phyloP scores from a whole-genome alignment of 371 early-diverging fungal genomes.

The Rhizopus delemar region DNA sequence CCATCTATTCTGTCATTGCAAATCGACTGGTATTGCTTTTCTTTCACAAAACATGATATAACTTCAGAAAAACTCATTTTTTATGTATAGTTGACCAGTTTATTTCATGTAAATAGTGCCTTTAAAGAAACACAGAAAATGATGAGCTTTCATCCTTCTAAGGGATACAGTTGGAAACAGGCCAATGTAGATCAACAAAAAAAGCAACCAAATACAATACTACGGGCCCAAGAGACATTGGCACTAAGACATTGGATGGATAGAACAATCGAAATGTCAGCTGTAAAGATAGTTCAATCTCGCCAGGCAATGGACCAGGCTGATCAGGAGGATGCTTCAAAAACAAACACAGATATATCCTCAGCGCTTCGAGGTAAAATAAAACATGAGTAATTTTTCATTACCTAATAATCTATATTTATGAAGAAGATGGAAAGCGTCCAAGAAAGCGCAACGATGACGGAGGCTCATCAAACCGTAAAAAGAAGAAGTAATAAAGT shows the following conservation, averaged over 20 bases:
- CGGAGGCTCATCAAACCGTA: neutral
- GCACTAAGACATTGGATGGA: conserved; percentile 49
- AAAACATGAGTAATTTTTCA: neutral
- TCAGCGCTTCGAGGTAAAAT: conserved; percentile 15
- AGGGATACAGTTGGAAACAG: conserved; percentile 76
- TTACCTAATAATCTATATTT: neutral
- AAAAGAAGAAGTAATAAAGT: conserved; percentile 4
- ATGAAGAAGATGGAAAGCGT: conserved; percentile 29
- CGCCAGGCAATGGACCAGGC: conserved; percentile 27
- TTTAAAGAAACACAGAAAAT: conserved; percentile 67
- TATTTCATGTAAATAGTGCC: conserved; percentile 69
- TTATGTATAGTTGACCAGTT: conserved; percentile 59
- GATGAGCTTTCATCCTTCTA: conserved; percentile 74
- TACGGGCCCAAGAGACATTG: conserved; percentile 49
- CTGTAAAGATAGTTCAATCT: conserved; percentile 31
- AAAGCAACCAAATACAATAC: conserved; percentile 18
- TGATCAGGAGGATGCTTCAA: conserved; percentile 2
- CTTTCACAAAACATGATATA: neutral
- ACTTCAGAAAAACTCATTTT: neutral
- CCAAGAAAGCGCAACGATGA: conserved; percentile 21
- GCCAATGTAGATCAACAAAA: conserved; percentile 2
- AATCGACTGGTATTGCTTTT: conserved; percentile 73
- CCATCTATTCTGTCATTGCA: conserved; percentile 77
- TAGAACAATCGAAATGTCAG: conserved; percentile 48
- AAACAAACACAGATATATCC: neutral